Evolutionary conservation across 2,329 filamentous ascomycete genomes (phyloP).

Genomic region (Pseudogymnoascus destructans): DNA sequence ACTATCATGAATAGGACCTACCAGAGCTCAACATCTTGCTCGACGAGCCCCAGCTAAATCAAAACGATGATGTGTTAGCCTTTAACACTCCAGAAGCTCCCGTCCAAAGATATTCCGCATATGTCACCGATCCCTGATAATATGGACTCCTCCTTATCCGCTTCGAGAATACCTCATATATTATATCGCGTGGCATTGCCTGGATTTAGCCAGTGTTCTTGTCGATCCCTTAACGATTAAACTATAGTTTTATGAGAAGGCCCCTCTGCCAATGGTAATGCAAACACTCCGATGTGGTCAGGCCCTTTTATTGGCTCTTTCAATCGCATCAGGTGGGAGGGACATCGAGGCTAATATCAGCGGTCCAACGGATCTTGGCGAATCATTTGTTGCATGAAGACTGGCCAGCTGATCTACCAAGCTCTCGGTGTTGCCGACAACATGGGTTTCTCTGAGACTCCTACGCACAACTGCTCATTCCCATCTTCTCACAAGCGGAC

Average conservation of each 20-base stretch:
- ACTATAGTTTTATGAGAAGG: background rate
- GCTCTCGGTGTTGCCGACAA: slow-evolving; percentile 38
- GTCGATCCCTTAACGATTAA: background rate
- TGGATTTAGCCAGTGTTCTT: background rate
- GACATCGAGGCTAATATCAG: slow-evolving; percentile 1
- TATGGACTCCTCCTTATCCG: background rate
- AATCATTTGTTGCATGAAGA: slow-evolving; percentile 33
- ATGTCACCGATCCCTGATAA: background rate
- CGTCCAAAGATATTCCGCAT: background rate
- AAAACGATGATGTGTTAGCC: background rate
- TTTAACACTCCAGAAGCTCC: background rate
- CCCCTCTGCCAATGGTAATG: background rate
- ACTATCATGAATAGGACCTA: background rate
- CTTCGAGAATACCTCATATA: background rate
- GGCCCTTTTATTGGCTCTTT: background rate
- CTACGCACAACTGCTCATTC: slow-evolving; percentile 36
- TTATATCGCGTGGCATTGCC: background rate
- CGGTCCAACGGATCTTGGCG: background rate
- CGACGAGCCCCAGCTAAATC: background rate
- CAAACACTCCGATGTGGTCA: background rate
- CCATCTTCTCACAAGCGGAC: slow-evolving; percentile 32
- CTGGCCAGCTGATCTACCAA: slow-evolving; percentile 40
- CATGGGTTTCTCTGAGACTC: slow-evolving; percentile 38
- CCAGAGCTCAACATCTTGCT: background rate
- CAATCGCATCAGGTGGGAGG: background rate